phyloP scores from a whole-genome alignment of 805 yeast species.

The Starmerella floricola region DNA sequence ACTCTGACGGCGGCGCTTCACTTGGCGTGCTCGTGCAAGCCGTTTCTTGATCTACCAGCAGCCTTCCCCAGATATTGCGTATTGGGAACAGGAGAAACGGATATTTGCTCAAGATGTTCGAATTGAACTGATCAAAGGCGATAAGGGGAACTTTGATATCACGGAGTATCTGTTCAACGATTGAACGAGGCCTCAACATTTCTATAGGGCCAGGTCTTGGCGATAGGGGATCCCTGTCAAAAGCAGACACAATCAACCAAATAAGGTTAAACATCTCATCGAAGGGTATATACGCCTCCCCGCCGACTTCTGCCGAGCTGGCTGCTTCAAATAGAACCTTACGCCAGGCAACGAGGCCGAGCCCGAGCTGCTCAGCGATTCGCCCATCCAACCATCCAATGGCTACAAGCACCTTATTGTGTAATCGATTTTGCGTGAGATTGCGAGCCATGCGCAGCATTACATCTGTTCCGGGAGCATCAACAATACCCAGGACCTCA shows the following conservation, averaged over 20 bases:
- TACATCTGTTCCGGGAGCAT: conserved; percentile 9
- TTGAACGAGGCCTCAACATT: no score
- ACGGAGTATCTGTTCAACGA: conserved; percentile 12
- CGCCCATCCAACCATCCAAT: conserved; percentile 17
- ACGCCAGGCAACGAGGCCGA: conserved; percentile 4
- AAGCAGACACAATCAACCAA: conserved; percentile 16
- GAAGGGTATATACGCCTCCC: conserved; percentile 16
- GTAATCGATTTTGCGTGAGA: conserved; percentile 3
- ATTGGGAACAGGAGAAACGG: conserved; percentile 32
- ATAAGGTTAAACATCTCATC: conserved; percentile 15
- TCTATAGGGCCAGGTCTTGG: no score
- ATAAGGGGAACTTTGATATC: conserved; percentile 18
- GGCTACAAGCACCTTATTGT: conserved; percentile 3
- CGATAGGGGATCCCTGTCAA: conserved; percentile 16
- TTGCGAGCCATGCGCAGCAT: conserved; percentile 16
- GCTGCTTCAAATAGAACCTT: conserved; percentile 17
- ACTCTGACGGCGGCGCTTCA: neutral
- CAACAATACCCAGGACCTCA: conserved; percentile 9
- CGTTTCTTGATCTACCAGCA: conserved; percentile 28
- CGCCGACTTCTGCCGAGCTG: conserved; percentile 7
- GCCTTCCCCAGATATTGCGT: conserved; percentile 34
- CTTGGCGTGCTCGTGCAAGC: neutral
- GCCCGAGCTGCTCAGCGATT: conserved; percentile 5
- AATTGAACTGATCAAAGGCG: conserved; percentile 7
- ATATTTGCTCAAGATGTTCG: conserved; percentile 4